These are phyloP conservation scores for Somion occarium DNA, from an alignment of 1,284 basidiomycete species.

Conservation along the genomic window DNA sequence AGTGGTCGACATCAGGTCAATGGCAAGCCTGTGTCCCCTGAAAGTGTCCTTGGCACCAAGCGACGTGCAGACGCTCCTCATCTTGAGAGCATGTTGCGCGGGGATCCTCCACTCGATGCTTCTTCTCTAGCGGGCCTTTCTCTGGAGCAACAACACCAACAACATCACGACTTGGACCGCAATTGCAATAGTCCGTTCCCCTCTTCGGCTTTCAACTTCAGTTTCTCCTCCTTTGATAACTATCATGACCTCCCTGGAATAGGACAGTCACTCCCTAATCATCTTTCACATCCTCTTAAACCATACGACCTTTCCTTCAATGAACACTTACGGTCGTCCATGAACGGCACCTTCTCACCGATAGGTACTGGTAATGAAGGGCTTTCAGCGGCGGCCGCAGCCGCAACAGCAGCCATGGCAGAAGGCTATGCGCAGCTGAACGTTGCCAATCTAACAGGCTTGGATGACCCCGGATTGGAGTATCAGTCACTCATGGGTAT, in stretches of 20 bases:
- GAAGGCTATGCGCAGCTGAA: conserved; percentile 63
- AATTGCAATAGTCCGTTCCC: conserved; percentile 56
- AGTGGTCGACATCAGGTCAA: conserved; percentile 75
- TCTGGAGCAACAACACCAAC: conserved; percentile 17
- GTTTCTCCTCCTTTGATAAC: conserved; percentile 57
- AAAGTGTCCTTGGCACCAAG: conserved; percentile 61
- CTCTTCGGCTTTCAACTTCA: conserved; percentile 73
- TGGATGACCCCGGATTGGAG: conserved; percentile 51
- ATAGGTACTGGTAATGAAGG: conserved; percentile 33
- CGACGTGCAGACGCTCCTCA: conserved; percentile 73
- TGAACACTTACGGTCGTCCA: conserved; percentile 28
- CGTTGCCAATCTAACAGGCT: conserved; percentile 43
- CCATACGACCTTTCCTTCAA: conserved; percentile 26
- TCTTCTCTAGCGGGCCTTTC: conserved; percentile 17
- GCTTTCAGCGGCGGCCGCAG: conserved; percentile 58
- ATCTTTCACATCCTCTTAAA: conserved; percentile 16
- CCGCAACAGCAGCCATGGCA: conserved; percentile 59
- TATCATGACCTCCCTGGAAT: conserved; percentile 50
- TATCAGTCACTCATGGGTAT: conserved; percentile 62
- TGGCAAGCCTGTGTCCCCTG: conserved; percentile 62
- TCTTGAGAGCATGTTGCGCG: conserved; percentile 69
- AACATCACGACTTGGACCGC: conserved; percentile 24
- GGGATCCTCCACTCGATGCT: conserved; percentile 61
- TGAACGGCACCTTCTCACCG: conserved; percentile 24
- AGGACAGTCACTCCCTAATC: conserved; percentile 11